Evolutionary conservation across 176 grass and related monocot species (phyloP).

Genomic region (Musa acuminata): DNA sequence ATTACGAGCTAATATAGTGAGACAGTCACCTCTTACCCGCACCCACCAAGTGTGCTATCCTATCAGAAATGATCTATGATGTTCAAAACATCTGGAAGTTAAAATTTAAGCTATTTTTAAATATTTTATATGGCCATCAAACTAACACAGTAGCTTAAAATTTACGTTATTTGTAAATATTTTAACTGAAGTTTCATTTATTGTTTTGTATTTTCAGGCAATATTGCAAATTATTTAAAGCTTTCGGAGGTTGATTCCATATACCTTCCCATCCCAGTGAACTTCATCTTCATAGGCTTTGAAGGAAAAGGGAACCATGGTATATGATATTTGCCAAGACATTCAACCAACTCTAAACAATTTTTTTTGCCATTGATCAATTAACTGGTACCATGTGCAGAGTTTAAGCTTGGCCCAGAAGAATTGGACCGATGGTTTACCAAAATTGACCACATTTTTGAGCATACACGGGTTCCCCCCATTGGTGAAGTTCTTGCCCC

Average conservation of each 20-base stretch:
- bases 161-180: background rate
- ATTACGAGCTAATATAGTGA: background rate
- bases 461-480: constrained; percentile 81
- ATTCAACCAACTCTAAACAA: background rate
- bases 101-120: constrained; percentile 3
- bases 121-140: background rate
- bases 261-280: constrained; percentile 80
- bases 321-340: constrained; percentile 28
- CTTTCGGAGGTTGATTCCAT: constrained; percentile 73
- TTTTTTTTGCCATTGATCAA: background rate
- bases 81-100: background rate
- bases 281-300: constrained; percentile 95
- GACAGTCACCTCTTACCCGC: background rate
- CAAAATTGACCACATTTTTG: constrained; percentile 96
- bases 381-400: constrained; percentile 18
- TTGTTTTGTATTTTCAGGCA: constrained; percentile 40
- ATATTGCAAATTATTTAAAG: constrained; percentile 68
- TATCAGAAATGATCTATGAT: background rate
- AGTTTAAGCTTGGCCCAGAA: constrained; percentile 70
- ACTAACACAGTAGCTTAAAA: background rate
- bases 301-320: constrained; percentile 90
- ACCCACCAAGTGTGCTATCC: background rate
- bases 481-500: constrained; percentile 80
- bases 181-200: background rate
- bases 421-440: constrained; percentile 88